A percentile compares a stretch with the other conserved stretches of the same genome.
Conservation (phyloP, 2,329 filamentous ascomycete genomes). For the Monilinia aucupariae region DNA sequence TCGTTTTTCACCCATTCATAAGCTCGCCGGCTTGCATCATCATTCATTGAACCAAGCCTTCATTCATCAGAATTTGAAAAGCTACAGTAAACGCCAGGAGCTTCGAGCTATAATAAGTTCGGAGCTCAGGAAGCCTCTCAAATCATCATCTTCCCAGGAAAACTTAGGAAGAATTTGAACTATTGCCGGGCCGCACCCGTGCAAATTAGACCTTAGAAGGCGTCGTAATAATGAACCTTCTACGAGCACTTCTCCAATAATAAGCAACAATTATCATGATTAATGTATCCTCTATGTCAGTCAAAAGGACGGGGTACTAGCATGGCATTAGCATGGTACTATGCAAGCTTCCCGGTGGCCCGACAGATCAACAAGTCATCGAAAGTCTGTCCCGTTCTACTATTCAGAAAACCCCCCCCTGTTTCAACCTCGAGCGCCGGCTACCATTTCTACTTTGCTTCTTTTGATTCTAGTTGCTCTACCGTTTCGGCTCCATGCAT, state of each 20-base stretch:
- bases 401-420: constrained; percentile 4
- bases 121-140: not conserved
- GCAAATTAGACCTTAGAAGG: not conserved
- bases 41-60: not conserved
- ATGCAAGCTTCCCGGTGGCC: constrained; percentile 14
- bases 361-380: constrained; percentile 13
- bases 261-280: not conserved
- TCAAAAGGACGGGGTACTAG: constrained; percentile 13
- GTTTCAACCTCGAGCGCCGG: constrained; percentile 7
- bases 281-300: constrained; percentile 6
- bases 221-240: not conserved
- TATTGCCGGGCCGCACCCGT: not conserved
- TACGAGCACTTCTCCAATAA: not conserved
- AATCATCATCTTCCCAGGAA: not conserved
- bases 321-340: constrained; percentile 15
- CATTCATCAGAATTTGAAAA: not conserved
- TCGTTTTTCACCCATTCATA: not conserved
- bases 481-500: constrained; percentile 21
- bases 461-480: constrained; percentile 8
- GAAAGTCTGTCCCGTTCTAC: not conserved
- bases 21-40: not conserved
- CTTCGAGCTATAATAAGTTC: too few species aligned
- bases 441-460: constrained; percentile 1
- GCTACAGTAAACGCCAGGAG: not conserved
- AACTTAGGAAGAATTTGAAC: too few species aligned